phyloP scores from a whole-genome alignment of 257 asterid genomes.

The Solanum peruvianum region DNA sequence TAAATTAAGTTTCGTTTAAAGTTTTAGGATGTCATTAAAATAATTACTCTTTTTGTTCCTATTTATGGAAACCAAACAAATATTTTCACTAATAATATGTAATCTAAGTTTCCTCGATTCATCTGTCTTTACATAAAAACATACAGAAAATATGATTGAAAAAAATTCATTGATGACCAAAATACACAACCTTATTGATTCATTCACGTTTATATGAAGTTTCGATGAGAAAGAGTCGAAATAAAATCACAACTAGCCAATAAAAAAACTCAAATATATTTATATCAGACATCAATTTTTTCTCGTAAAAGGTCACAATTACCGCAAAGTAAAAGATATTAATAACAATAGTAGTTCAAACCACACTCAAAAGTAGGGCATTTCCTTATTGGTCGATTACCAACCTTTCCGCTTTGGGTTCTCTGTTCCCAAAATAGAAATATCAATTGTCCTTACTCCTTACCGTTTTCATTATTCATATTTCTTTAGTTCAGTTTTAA shows the following conservation, averaged over 20 bases:
- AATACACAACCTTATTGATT: not conserved
- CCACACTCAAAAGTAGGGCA: not conserved
- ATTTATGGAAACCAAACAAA: too few species aligned
- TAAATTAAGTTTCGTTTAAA: too few species aligned
- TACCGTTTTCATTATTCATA: too few species aligned
- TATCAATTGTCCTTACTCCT: not conserved
- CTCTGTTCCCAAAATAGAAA: not conserved
- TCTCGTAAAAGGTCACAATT: too few species aligned
- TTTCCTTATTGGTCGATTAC: not conserved
- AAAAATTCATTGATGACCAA: not conserved
- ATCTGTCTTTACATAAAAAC: not conserved
- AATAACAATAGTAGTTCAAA: too few species aligned
- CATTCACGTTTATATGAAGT: not conserved
- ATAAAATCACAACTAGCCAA: not conserved
- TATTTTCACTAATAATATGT: not conserved
- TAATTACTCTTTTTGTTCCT: not conserved
- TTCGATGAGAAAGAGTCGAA: too few species aligned
- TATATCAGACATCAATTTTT: too few species aligned
- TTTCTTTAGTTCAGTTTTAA: fast-evolving
- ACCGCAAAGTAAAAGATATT: too few species aligned
- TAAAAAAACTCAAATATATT: too few species aligned
- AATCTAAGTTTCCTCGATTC: not conserved
- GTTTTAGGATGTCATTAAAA: too few species aligned
- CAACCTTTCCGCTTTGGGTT: not conserved
- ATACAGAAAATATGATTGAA: too few species aligned